Percentiles rank a stretch among this genome's conserved stretches.
phyloP scores from a whole-genome alignment of 164 flowering plant species.

The Saururus chinensis region DNA sequence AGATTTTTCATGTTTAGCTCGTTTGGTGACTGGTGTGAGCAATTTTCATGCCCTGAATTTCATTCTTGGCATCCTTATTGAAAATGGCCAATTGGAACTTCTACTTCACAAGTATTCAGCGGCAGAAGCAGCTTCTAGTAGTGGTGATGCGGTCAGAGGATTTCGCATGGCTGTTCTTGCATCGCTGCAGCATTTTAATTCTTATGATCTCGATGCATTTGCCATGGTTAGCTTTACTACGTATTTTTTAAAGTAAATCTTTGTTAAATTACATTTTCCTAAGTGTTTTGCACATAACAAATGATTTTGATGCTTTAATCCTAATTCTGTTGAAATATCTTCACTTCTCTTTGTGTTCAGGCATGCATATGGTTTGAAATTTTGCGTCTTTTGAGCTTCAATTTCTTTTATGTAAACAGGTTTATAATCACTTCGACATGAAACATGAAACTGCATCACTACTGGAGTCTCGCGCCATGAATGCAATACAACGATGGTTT shows the following conservation, averaged over 20 bases:
- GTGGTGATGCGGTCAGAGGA: constrained; percentile 81
- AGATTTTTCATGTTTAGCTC: constrained; percentile 95
- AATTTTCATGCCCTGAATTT: constrained; percentile 93
- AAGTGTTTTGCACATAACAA: background rate
- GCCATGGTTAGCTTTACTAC: constrained; percentile 58
- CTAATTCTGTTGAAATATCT: background rate
- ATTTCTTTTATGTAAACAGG: constrained; percentile 36
- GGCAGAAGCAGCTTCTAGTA: constrained; percentile 59
- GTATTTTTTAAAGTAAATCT: background rate
- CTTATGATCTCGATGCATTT: constrained; percentile 83
- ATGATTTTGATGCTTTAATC: background rate
- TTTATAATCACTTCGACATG: constrained; percentile 93
- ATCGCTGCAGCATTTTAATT: constrained; percentile 78
- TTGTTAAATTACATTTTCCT: background rate
- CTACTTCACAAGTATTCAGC: constrained; percentile 95
- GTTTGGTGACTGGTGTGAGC: constrained; percentile 92
- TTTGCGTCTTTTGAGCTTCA: background rate
- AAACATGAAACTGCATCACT: constrained; percentile 91
- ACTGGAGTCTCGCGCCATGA: constrained; percentile 70
- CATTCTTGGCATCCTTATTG: constrained; percentile 91
- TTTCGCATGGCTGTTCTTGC: constrained; percentile 96
- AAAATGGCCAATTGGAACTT: constrained; percentile 91
- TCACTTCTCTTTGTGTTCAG: background rate
- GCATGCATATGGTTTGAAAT: background rate
- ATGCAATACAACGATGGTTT: constrained; percentile 57